Evolutionary conservation across 768 basidiomycete species (phyloP).

Genomic region (Mycena vitilis): DNA sequence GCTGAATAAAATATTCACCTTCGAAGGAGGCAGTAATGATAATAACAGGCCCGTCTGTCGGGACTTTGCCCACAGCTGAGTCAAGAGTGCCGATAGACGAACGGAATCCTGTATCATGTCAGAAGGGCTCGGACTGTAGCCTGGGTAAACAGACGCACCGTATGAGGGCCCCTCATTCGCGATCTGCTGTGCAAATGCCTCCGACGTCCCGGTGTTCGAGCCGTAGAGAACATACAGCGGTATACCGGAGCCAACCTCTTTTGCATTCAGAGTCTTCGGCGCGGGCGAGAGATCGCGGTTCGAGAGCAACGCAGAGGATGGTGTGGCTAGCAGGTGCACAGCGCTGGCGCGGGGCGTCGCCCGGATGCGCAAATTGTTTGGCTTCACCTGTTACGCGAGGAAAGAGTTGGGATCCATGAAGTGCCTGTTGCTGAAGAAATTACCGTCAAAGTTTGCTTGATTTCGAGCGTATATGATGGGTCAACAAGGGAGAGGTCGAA

Average conservation of each 20-base stretch:
- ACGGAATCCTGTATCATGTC: slow-evolving; percentile 47
- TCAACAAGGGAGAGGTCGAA: slow-evolving; percentile 59
- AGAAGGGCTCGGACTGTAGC: too few species aligned
- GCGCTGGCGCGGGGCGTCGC: slow-evolving; percentile 48
- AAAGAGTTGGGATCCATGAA: too few species aligned
- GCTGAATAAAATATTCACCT: slow-evolving; percentile 34
- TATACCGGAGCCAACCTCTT: neutral
- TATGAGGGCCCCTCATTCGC: slow-evolving; percentile 50
- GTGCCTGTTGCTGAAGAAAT: slow-evolving; percentile 28
- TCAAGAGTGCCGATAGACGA: slow-evolving; percentile 55
- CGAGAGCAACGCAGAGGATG: slow-evolving; percentile 34
- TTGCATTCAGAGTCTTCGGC: neutral
- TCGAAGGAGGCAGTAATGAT: slow-evolving; percentile 62
- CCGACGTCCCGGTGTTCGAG: slow-evolving; percentile 61
- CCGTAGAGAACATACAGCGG: slow-evolving; percentile 56
- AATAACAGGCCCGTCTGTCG: slow-evolving; percentile 57
- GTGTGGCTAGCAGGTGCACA: slow-evolving; percentile 33
- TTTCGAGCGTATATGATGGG: slow-evolving; percentile 56
- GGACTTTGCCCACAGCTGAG: slow-evolving; percentile 48
- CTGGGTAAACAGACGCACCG: too few species aligned
- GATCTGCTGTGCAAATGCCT: slow-evolving; percentile 59
- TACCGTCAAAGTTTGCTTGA: slow-evolving; percentile 59
- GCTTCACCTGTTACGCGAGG: slow-evolving; percentile 38
- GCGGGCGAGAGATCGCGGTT: slow-evolving; percentile 10
- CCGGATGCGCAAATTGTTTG: slow-evolving; percentile 53